Conservation (phyloP, 208 protist genomes). For the Crithidia sp. region DNA sequence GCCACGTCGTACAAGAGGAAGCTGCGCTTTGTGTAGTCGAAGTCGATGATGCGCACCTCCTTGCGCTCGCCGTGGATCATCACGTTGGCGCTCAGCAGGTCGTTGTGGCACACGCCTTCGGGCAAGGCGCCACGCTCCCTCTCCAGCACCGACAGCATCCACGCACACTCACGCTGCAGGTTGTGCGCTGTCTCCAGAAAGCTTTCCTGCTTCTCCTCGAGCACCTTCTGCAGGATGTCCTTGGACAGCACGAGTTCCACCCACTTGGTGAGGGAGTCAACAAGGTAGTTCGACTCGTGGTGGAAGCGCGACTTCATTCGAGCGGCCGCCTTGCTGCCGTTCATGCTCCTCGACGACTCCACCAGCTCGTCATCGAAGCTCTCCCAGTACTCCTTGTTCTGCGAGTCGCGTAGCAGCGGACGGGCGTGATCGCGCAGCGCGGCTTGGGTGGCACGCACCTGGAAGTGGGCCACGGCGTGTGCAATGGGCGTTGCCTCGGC, state of each 20-base stretch:
- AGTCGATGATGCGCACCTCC: slow-evolving; percentile 91
- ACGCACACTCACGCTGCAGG: slow-evolving; percentile 49
- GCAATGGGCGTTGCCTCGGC: slow-evolving; percentile 59
- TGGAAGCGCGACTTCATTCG: slow-evolving; percentile 56
- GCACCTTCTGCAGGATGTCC: slow-evolving; percentile 64
- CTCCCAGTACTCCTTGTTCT: slow-evolving; percentile 36
- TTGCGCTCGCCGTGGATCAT: slow-evolving; percentile 68
- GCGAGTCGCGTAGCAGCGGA: slow-evolving; percentile 47
- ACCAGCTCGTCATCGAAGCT: slow-evolving; percentile 23
- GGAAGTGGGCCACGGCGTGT: slow-evolving; percentile 63
- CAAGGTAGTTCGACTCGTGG: slow-evolving; percentile 80
- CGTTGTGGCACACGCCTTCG: slow-evolving; percentile 90
- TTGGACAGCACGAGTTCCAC: slow-evolving; percentile 57
- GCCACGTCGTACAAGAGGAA: slow-evolving; percentile 91
- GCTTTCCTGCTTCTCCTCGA: slow-evolving; percentile 46
- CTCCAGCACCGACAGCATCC: slow-evolving; percentile 52
- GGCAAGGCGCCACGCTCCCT: slow-evolving; percentile 36
- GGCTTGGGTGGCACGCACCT: slow-evolving; percentile 76
- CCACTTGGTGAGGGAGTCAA: slow-evolving; percentile 75
- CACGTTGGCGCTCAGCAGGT: slow-evolving; percentile 91
- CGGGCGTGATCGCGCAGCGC: slow-evolving; percentile 49
- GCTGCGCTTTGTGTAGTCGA: slow-evolving; percentile 91
- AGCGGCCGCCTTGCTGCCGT: neutral
- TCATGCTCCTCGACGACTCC: neutral
- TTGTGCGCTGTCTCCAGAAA: slow-evolving; percentile 43